These are phyloP conservation scores for Rhizoctonia solani DNA, from an alignment of 1,284 basidiomycete species.

Conservation along the genomic window DNA sequence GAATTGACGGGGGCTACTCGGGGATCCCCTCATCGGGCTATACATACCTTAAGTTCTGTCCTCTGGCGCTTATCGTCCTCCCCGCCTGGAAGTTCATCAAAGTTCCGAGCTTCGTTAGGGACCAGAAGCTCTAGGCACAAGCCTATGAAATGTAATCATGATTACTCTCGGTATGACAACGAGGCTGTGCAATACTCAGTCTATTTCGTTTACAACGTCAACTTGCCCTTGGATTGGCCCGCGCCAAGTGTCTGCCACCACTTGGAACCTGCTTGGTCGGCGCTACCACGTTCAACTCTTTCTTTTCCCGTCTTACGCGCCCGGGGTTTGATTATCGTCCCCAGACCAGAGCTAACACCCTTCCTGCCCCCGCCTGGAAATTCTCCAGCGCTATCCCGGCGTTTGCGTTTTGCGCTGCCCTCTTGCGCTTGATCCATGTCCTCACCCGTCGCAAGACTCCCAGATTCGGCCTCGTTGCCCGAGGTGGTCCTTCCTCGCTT, in stretches of 20 bases:
- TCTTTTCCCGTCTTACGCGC: neutral
- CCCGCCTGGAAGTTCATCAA: no score
- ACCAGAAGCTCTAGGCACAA: no score
- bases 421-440: slow-evolving; percentile 38
- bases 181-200: no score
- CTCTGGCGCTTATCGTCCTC: neutral
- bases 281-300: neutral
- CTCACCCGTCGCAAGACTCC: slow-evolving; percentile 34
- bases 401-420: neutral
- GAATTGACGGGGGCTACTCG: neutral
- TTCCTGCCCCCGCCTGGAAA: neutral
- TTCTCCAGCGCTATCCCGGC: neutral
- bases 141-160: no score
- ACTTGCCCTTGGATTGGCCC: neutral
- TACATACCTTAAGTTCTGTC: neutral
- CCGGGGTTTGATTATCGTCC: neutral
- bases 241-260: neutral
- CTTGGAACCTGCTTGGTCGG: neutral
- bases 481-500: neutral
- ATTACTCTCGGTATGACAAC: no score
- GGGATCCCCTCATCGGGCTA: neutral
- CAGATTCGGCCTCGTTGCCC: neutral
- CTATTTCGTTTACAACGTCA: no score
- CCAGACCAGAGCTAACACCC: neutral
- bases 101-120: no score